Conservation (phyloP, 805 yeast species). For the Kluyveromyces aestuarii region DNA sequence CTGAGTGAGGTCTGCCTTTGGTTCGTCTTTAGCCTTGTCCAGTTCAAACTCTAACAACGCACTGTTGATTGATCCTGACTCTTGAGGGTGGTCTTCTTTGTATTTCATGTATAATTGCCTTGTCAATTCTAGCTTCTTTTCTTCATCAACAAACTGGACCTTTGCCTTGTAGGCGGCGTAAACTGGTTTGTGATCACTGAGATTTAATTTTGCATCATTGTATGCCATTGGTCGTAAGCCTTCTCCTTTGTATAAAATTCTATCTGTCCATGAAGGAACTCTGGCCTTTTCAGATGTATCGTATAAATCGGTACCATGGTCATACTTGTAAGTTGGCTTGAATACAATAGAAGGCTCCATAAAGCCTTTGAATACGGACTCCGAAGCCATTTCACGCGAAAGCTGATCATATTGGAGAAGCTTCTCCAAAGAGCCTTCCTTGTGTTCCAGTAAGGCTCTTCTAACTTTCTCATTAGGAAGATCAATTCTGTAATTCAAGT, state of each 20-base stretch:
- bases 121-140: constrained; percentile 43
- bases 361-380: constrained; percentile 66
- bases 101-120: constrained; percentile 52
- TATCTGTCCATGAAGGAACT: constrained; percentile 94
- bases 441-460: constrained; percentile 36
- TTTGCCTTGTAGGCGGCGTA: constrained; percentile 64
- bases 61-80: constrained; percentile 12
- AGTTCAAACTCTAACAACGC: constrained; percentile 13
- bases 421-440: constrained; percentile 30
- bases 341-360: constrained; percentile 70
- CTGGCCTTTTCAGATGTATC: constrained; percentile 90
- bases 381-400: constrained; percentile 58
- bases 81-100: constrained; percentile 31
- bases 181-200: constrained; percentile 92
- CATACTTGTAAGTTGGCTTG: constrained; percentile 88
- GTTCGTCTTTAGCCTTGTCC: constrained; percentile 2
- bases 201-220: constrained; percentile 49
- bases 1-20: constrained; percentile 1
- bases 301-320: constrained; percentile 69
- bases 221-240: constrained; percentile 57
- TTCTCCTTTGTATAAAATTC: constrained; percentile 61
- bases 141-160: constrained; percentile 64
- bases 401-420: constrained; percentile 73
- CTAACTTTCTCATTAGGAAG: constrained; percentile 70
- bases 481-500: constrained; percentile 74